Conservation (phyloP, 345 rosid species). For the Rhodamnia rubescens region DNA sequence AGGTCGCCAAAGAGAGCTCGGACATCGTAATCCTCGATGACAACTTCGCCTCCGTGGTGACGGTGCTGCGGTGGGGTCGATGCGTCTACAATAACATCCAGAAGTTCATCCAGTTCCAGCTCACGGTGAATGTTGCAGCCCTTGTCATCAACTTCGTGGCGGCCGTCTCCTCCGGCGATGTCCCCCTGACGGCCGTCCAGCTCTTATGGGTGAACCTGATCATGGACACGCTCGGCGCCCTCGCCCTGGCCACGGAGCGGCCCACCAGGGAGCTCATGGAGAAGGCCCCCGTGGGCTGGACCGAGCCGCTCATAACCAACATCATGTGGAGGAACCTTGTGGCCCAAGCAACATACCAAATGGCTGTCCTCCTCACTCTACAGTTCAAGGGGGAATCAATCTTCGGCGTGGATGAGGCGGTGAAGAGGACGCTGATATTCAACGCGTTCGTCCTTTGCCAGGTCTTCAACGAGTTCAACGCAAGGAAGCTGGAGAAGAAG, state of each 20-base stretch:
- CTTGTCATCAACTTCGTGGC: constrained; percentile 64
- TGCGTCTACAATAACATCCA: constrained; percentile 73
- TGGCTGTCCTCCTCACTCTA: constrained; percentile 41
- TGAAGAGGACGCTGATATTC: constrained; percentile 57
- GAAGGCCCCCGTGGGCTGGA: constrained; percentile 49
- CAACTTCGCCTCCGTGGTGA: constrained; percentile 58
- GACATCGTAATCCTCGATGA: constrained; percentile 74
- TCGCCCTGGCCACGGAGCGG: constrained; percentile 58
- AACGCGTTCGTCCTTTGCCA: constrained; percentile 64
- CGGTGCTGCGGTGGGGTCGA: constrained; percentile 67
- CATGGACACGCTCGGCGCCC: constrained; percentile 73
- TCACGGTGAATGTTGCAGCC: constrained; percentile 63
- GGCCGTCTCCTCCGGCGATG: constrained; percentile 68
- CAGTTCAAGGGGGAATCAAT: constrained; percentile 55
- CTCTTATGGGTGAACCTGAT: constrained; percentile 69
- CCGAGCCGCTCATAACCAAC: constrained; percentile 61
- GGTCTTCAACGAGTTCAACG: constrained; percentile 70
- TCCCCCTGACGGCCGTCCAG: constrained; percentile 69
- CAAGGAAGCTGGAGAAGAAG: constrained; percentile 65
- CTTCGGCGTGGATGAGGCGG: constrained; percentile 32
- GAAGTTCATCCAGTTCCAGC: constrained; percentile 77
- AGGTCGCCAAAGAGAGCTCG: constrained; percentile 75
- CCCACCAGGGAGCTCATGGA: constrained; percentile 62
- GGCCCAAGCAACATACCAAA: constrained; percentile 59
- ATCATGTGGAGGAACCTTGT: constrained; percentile 72